phyloP scores from a whole-genome alignment of 805 yeast genomes.

The Suhomyces sp. region DNA sequence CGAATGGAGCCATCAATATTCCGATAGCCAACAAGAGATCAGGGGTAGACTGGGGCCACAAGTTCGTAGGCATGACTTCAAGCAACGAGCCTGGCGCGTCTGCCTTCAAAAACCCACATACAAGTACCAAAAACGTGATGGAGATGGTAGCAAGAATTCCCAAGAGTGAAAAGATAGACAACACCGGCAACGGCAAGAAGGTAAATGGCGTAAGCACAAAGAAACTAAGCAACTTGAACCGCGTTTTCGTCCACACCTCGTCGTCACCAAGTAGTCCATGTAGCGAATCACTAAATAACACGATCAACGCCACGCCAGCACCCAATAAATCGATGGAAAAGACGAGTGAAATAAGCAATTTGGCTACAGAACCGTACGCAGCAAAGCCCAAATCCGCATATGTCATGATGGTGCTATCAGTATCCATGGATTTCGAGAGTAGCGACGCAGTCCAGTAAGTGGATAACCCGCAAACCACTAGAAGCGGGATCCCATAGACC shows the following conservation, averaged over 20 bases:
- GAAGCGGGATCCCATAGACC: slow-evolving; percentile 46
- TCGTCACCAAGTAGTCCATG: slow-evolving; percentile 40
- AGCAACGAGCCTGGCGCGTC: slow-evolving; percentile 54
- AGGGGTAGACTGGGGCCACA: slow-evolving; percentile 30
- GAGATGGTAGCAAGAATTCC: slow-evolving; percentile 57
- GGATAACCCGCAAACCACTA: slow-evolving; percentile 44
- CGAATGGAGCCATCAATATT: slow-evolving; percentile 73
- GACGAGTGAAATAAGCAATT: slow-evolving; percentile 62
- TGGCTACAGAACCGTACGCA: slow-evolving; percentile 49
- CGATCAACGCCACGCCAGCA: slow-evolving; percentile 55
- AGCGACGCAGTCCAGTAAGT: slow-evolving; percentile 55
- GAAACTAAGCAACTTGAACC: slow-evolving; percentile 67
- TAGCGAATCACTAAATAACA: slow-evolving; percentile 61
- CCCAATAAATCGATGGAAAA: slow-evolving; percentile 60
- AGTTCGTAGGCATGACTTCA: slow-evolving; percentile 41
- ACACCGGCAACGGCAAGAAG: slow-evolving; percentile 52
- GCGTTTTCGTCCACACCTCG: slow-evolving; percentile 35
- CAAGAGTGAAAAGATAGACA: slow-evolving; percentile 52
- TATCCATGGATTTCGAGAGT: slow-evolving; percentile 28
- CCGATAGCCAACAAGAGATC: slow-evolving; percentile 54
- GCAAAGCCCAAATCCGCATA: slow-evolving; percentile 30
- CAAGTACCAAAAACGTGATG: slow-evolving; percentile 43
- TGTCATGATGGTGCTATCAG: slow-evolving; percentile 28
- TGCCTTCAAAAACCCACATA: slow-evolving; percentile 43
- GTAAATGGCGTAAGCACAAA: slow-evolving; percentile 75